Evolutionary conservation across 2,329 filamentous ascomycete genomes (phyloP).

Genomic region (Pestalotiopsis sp.): DNA sequence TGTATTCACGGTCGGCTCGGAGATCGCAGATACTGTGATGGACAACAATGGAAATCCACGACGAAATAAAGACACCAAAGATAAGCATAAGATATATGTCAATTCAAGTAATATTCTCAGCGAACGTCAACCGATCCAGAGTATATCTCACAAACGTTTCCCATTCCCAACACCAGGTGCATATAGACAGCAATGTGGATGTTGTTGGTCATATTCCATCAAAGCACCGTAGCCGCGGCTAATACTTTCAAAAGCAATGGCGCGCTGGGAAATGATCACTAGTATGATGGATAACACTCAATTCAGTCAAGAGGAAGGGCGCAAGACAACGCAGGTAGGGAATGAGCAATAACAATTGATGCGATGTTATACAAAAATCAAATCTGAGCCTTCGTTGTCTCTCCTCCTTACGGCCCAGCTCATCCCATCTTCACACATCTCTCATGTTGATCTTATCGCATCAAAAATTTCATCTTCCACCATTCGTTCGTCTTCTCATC

Average conservation of each 20-base stretch:
- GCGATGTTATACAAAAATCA: conserved; percentile 9
- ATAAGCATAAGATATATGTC: no score
- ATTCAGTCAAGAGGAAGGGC: not conserved
- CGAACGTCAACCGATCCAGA: not conserved
- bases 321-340: not conserved
- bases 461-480: conserved; percentile 8
- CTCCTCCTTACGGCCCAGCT: not conserved
- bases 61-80: no score
- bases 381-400: not conserved
- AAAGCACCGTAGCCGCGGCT: not conserved
- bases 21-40: no score
- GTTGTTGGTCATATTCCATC: not conserved
- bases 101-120: not conserved
- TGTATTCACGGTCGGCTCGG: no score
- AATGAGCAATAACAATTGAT: not conserved
- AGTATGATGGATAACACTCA: not conserved
- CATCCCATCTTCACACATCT: not conserved
- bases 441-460: conserved; percentile 3
- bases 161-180: not conserved
- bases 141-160: not conserved
- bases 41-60: no score
- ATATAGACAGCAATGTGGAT: not conserved
- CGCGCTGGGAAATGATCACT: not conserved
- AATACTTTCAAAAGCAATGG: not conserved
- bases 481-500: conserved; percentile 10